Evolutionary conservation across 768 basidiomycete genomes (phyloP), one percentile per base, ranked within the genome.

Genomic region (button mushroom (Agaricus bisporus)): DNA sequence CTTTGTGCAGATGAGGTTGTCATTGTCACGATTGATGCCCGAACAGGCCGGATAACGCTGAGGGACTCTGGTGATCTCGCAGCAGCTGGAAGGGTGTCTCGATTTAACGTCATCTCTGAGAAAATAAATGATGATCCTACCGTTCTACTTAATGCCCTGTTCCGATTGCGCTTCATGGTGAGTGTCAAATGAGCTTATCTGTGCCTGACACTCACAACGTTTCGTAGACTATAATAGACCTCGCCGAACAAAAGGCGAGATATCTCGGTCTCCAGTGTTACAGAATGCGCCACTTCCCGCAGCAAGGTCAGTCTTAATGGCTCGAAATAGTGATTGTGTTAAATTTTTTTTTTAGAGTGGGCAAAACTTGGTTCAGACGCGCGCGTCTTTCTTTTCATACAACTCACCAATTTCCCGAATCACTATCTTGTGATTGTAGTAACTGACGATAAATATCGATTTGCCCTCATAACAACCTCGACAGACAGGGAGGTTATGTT

Each of bases 361-460:
- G 66, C 67, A 17, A 91, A 91, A 62, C 75, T 92, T 47, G 91
- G 93, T 0, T 70, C 79, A 1, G 66, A 77, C 12, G 74, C 78
- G 18, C 81, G 82, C 43, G 81, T 79, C 37, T 79, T 69, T 41
- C 73, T 94, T 22, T 93, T 84, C 66, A 86, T 94, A 56, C 85
- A 88, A 60, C 76, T 95, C 7, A 64, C 82, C 39, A 86, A 81
- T 54, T 91, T 90, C 62, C 84, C 87, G 1, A 78, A 72, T 42
- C 88, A 95, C 64, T 93, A 91, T 64, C 82, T 97, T 38, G 89
- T 91, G 10, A 77, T 95, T 22, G 85, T 92, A 39, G 81, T 93
- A 57, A 83, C 83, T 0, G 86, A 91, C 55, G 76, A 83, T 43
- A 80, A 84, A 48, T 86, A 92, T 61, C 81, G 82, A 44, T 94